Evolutionary conservation across 257 asterid genomes (phyloP).

Genomic region (Solanum bulbocastanum): DNA sequence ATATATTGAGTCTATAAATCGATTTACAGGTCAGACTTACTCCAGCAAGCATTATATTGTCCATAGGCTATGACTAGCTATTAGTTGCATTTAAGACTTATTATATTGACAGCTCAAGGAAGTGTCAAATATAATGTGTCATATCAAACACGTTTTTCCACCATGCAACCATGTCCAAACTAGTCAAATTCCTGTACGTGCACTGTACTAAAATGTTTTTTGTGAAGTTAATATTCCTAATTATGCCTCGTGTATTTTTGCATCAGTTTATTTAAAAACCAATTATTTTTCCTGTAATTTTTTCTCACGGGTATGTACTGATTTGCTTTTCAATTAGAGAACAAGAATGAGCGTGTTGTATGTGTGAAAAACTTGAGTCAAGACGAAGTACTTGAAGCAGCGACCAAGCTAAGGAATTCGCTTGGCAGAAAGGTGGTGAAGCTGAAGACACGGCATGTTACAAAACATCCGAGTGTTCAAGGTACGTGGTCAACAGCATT

Average conservation of each 20-base stretch:
- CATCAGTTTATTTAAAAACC: background rate
- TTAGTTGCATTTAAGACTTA: background rate
- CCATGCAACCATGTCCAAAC: background rate
- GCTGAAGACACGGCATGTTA: constrained; percentile 64
- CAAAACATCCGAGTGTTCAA: constrained; percentile 74
- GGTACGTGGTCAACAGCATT: constrained; percentile 79
- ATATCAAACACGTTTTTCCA: background rate
- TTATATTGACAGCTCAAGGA: background rate
- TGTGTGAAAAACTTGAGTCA: constrained; percentile 58
- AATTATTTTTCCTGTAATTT: background rate
- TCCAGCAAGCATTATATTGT: background rate
- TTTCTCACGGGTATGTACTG: background rate
- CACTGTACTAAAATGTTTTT: background rate
- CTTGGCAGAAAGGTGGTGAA: constrained; percentile 87
- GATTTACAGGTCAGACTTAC: background rate
- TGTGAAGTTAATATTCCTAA: background rate
- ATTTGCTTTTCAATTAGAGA: constrained; percentile 25
- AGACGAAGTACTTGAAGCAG: constrained; percentile 56
- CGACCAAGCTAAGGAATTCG: constrained; percentile 63
- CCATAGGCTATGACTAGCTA: background rate
- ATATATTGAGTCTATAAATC: background rate
- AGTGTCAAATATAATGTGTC: background rate
- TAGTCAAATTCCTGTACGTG: background rate
- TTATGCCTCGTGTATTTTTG: background rate
- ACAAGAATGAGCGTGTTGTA: constrained; percentile 78